These are phyloP conservation scores for Backusella psychrophila DNA, from an alignment of 192 early-diverging fungal species.

Conservation along the genomic window DNA sequence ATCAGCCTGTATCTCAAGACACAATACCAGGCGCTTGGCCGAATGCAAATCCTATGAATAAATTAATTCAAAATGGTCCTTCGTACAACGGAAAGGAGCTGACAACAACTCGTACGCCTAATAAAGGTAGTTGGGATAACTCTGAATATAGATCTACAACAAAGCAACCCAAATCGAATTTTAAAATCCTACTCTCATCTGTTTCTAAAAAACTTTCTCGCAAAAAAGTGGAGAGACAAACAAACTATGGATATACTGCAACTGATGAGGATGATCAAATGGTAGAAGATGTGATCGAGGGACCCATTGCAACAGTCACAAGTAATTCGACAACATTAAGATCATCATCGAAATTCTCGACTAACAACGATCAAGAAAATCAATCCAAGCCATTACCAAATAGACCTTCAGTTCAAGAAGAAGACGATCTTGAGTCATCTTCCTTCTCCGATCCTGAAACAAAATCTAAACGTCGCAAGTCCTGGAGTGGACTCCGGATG, in stretches of 20 bases:
- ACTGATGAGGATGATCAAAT: constrained; percentile 6
- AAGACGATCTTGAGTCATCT: constrained; percentile 1
- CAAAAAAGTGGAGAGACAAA: constrained; percentile 34
- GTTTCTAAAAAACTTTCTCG: constrained; percentile 47
- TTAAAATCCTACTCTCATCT: constrained; percentile 46
- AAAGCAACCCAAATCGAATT: constrained; percentile 15
- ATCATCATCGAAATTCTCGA: not conserved
- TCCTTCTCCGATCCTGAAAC: not conserved
- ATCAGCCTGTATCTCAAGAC: not conserved
- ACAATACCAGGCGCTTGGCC: not conserved
- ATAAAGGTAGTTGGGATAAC: not conserved
- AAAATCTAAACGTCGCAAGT: constrained; percentile 6
- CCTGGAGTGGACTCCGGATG: constrained; percentile 18
- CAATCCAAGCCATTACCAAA: not conserved
- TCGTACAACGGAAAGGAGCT: not conserved
- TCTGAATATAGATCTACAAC: not conserved
- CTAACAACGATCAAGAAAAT: not conserved
- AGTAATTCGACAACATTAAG: constrained; percentile 16
- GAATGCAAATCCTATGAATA: not conserved
- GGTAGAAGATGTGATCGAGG: not conserved
- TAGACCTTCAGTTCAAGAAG: constrained; percentile 1
- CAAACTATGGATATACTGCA: constrained; percentile 11
- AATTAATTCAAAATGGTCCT: not conserved
- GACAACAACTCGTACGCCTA: not conserved
- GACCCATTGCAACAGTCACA: constrained; percentile 20